These are phyloP conservation scores for Cadophora malorum DNA, from an alignment of 2,329 filamentous ascomycete species.

Conservation along the genomic window DNA sequence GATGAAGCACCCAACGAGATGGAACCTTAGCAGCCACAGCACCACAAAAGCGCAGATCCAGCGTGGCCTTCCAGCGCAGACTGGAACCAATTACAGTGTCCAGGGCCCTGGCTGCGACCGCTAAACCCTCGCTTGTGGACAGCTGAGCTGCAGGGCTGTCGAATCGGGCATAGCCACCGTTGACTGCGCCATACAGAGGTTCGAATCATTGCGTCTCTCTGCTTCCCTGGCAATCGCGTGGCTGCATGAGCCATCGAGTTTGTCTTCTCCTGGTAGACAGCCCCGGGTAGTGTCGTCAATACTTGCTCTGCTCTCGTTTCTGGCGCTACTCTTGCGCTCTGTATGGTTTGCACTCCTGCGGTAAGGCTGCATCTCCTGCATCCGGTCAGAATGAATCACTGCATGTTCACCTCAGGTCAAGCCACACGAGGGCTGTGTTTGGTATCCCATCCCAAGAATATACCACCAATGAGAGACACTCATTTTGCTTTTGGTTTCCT, in stretches of 20 bases:
- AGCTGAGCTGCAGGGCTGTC: slow-evolving; percentile 28
- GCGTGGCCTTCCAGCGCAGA: slow-evolving; percentile 12
- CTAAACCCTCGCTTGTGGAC: slow-evolving; percentile 25
- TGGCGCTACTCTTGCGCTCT: slow-evolving; percentile 22
- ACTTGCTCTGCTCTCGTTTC: slow-evolving; percentile 24
- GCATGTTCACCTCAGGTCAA: slow-evolving; percentile 33
- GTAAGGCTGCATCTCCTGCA: slow-evolving; percentile 32
- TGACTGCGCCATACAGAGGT: slow-evolving; percentile 28
- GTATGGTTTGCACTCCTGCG: slow-evolving; percentile 23
- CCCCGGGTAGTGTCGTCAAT: slow-evolving; percentile 24
- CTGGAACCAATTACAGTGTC: slow-evolving; percentile 21
- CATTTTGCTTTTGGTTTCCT: slow-evolving; percentile 22
- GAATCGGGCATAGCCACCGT: slow-evolving; percentile 11
- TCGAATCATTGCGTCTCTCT: neutral
- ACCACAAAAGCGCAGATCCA: slow-evolving; percentile 15
- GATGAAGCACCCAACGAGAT: neutral
- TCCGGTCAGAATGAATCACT: slow-evolving; percentile 28
- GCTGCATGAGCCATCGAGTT: slow-evolving; percentile 18
- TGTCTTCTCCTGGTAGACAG: slow-evolving; percentile 16
- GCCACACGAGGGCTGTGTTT: slow-evolving; percentile 40
- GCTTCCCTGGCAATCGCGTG: slow-evolving; percentile 21
- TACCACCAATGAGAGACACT: slow-evolving; percentile 28
- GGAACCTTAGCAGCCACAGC: neutral
- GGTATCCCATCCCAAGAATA: slow-evolving; percentile 21
- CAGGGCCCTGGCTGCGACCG: neutral